Evolutionary conservation across 2,329 filamentous ascomycete species (phyloP).

Genomic region (Talaromyces piceae): DNA sequence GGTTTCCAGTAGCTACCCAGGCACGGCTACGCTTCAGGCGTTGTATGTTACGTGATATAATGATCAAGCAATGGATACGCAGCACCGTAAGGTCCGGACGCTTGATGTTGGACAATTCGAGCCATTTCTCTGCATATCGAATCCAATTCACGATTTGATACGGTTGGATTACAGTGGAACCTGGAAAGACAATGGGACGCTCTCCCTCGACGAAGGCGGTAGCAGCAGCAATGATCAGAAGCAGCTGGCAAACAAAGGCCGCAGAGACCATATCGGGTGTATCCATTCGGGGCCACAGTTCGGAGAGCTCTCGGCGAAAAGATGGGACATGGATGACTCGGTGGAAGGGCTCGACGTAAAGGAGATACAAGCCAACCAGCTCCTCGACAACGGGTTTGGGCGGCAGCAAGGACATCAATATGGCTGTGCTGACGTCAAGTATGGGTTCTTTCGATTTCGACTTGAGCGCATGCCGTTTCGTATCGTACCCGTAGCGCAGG

Average conservation of each 20-base stretch:
- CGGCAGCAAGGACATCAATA: constrained; percentile 28
- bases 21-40: constrained; percentile 48
- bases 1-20: constrained; percentile 42
- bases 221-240: constrained; percentile 31
- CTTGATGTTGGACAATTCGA: constrained; percentile 66
- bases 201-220: constrained; percentile 29
- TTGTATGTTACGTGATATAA: constrained; percentile 44
- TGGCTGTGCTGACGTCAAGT: constrained; percentile 21
- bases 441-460: constrained; percentile 23
- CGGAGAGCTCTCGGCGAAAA: constrained; percentile 31
- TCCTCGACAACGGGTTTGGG: constrained; percentile 28
- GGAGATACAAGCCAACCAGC: constrained; percentile 31
- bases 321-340: constrained; percentile 35
- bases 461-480: constrained; percentile 27
- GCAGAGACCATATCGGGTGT: constrained; percentile 21
- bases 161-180: constrained; percentile 19
- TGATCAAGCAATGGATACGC: constrained; percentile 45
- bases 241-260: constrained; percentile 28
- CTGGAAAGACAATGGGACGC: constrained; percentile 20
- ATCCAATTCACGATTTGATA: constrained; percentile 58
- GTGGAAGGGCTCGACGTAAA: constrained; percentile 33
- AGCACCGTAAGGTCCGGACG: constrained; percentile 44
- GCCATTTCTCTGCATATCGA: constrained; percentile 78
- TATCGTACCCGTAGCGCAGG: constrained; percentile 27
- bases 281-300: constrained; percentile 26